Evolutionary conservation across 2,329 filamentous ascomycete genomes (phyloP).

Genomic region (Stromatinia cepivora): DNA sequence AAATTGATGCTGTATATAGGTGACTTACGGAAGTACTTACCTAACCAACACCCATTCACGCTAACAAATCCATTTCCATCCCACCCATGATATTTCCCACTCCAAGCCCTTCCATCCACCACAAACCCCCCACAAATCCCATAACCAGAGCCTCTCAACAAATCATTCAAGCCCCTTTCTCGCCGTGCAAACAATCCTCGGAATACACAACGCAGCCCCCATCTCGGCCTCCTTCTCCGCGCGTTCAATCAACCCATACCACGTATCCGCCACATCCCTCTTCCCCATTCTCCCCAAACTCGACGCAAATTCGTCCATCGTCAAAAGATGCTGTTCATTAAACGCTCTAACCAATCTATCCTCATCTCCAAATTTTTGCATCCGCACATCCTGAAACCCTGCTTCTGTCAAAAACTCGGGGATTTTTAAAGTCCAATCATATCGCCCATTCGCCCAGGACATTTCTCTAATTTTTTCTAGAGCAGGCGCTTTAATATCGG

Average conservation of each 20-base stretch:
- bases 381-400: neutral
- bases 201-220: constrained; percentile 1
- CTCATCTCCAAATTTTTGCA: constrained; percentile 8
- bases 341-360: neutral
- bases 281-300: constrained; percentile 6
- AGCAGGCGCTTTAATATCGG: neutral
- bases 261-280: neutral
- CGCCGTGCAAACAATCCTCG: constrained; percentile 2
- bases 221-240: neutral
- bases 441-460: constrained; percentile 1
- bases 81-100: too few relatives aligned
- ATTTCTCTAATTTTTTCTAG: neutral
- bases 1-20: too few relatives aligned
- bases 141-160: too few relatives aligned
- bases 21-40: too few relatives aligned
- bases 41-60: too few relatives aligned
- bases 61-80: too few relatives aligned
- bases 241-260: neutral
- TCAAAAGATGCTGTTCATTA: constrained; percentile 14
- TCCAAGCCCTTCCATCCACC: too few relatives aligned
- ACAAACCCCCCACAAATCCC: too few relatives aligned
- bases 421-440: neutral
- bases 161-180: neutral
- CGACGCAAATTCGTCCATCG: constrained; percentile 8
- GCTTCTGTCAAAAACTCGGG: neutral